Evolutionary conservation across 2,329 filamentous ascomycete species (phyloP).

Genomic region (Fusarium metavorans): DNA sequence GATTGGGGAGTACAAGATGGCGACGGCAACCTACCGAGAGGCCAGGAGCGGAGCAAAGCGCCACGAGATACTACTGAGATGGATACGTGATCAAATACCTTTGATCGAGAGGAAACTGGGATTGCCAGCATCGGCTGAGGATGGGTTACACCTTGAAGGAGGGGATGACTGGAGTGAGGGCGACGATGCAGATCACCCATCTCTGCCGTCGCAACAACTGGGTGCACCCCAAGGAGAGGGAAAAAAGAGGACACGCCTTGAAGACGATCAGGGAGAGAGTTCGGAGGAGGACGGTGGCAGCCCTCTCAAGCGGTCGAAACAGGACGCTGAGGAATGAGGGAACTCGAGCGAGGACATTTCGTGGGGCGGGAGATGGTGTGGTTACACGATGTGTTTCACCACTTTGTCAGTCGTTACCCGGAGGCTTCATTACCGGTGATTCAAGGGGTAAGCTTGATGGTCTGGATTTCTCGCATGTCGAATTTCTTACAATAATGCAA

Average conservation of each 20-base stretch:
- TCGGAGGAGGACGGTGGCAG: not conserved
- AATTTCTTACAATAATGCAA: not conserved
- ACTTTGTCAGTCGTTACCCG: not conserved
- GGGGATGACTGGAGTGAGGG: conserved; percentile 12
- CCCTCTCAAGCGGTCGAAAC: conserved; percentile 19
- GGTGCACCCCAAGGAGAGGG: conserved; percentile 3
- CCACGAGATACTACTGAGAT: conserved; percentile 35
- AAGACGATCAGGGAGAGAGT: conserved; percentile 11
- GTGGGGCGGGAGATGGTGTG: not conserved
- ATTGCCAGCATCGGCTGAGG: conserved; percentile 3
- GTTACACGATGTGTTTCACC: not conserved
- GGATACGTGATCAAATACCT: conserved; percentile 33
- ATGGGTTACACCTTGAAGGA: not conserved
- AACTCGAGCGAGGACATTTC: not conserved
- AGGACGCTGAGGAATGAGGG: not conserved
- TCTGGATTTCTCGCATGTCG: not conserved
- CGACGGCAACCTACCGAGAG: conserved; percentile 25
- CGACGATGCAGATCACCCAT: not conserved
- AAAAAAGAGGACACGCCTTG: conserved; percentile 25
- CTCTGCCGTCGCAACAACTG: not conserved
- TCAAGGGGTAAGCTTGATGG: not conserved
- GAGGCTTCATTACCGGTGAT: not conserved
- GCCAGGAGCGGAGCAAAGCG: conserved; percentile 24
- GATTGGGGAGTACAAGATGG: conserved; percentile 13
- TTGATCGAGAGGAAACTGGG: conserved; percentile 32